phyloP scores from a whole-genome alignment of 768 basidiomycete species.

The Leccinum pellstonianum region DNA sequence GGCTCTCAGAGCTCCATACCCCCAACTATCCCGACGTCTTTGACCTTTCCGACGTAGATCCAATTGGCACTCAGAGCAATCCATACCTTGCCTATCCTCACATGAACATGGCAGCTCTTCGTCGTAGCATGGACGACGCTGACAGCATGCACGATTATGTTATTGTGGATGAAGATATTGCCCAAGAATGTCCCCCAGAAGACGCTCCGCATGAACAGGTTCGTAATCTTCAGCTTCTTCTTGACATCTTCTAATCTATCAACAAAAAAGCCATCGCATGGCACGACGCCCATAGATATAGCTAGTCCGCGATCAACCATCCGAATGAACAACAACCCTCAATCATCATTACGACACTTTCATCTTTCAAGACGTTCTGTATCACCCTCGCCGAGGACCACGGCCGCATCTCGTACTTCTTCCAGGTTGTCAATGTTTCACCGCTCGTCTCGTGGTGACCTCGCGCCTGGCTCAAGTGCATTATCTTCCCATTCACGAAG shows the following conservation, averaged over 20 bases:
- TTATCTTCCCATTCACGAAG: constrained; percentile 45
- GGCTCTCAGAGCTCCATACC: constrained; percentile 43
- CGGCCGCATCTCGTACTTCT: constrained; percentile 32
- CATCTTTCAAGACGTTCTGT: constrained; percentile 43
- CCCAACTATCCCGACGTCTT: constrained; percentile 18
- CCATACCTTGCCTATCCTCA: constrained; percentile 46
- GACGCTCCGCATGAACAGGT: constrained; percentile 19
- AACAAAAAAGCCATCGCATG: constrained; percentile 24
- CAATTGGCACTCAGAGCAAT: constrained; percentile 31
- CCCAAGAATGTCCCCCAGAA: constrained; percentile 26
- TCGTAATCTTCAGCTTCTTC: constrained; percentile 27
- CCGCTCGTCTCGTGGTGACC: constrained; percentile 29
- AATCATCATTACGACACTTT: constrained; percentile 41
- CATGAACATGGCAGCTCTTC: constrained; percentile 29
- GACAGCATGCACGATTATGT: constrained; percentile 42
- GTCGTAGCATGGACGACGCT: constrained; percentile 32
- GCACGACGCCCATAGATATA: constrained; percentile 23
- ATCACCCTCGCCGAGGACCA: constrained; percentile 39
- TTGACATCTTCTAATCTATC: constrained; percentile 16
- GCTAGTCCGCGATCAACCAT: constrained; percentile 33
- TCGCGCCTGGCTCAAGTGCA: constrained; percentile 28
- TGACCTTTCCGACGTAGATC: constrained; percentile 24
- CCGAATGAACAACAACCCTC: constrained; percentile 32
- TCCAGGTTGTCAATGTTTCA: constrained; percentile 47
- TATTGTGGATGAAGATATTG: constrained; percentile 36